phyloP scores from a whole-genome alignment of 176 grass and related monocot genomes.

The Triticum urartu region DNA sequence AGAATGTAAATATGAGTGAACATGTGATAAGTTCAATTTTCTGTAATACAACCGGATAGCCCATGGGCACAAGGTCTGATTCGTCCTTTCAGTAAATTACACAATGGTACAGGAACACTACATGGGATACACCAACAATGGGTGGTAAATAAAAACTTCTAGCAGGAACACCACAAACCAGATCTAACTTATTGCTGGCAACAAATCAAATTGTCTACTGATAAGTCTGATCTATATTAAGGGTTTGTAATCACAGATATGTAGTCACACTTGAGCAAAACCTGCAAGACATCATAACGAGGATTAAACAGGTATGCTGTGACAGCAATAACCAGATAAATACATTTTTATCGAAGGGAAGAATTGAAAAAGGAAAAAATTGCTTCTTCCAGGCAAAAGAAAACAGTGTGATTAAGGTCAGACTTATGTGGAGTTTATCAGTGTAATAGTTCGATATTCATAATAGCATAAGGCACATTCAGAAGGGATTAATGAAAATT shows the following conservation, averaged over 20 bases:
- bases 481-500: too few species aligned
- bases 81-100: constrained; percentile 29
- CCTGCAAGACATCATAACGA: constrained; percentile 24
- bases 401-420: neutral
- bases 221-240: constrained; percentile 38
- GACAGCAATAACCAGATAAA: neutral
- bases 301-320: neutral
- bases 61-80: neutral
- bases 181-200: constrained; percentile 48
- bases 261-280: constrained; percentile 19
- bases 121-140: neutral
- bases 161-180: neutral
- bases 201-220: constrained; percentile 51
- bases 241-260: constrained; percentile 45
- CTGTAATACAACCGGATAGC: constrained; percentile 6
- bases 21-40: constrained; percentile 7
- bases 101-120: constrained; percentile 41
- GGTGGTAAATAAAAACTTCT: neutral
- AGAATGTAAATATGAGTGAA: constrained; percentile 16
- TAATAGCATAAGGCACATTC: too few species aligned
- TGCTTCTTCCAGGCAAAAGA: neutral
- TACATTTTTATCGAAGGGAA: neutral
- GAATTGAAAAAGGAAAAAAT: neutral
- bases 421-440: neutral
- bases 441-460: neutral